Evolutionary conservation across 2,329 filamentous ascomycete species (phyloP).

Genomic region (Ambrosiella cleistominuta): DNA sequence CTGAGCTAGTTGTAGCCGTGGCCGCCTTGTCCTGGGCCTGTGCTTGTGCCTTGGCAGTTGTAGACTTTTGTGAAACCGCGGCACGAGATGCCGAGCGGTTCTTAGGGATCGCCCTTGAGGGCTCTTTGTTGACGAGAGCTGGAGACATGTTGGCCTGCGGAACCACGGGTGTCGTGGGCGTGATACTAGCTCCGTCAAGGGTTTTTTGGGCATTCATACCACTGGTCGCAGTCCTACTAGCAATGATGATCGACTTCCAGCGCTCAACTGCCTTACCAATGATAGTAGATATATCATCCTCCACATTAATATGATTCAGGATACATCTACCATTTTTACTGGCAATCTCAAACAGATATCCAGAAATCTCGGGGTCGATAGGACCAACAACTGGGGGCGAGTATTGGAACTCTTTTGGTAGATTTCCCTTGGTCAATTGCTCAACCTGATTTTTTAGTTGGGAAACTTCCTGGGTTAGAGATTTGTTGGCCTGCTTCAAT

Average conservation of each 20-base stretch:
- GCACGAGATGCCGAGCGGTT: constrained; percentile 22
- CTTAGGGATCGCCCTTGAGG: constrained; percentile 15
- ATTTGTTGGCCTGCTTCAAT: constrained; percentile 32
- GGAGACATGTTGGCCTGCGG: constrained; percentile 16
- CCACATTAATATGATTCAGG: constrained; percentile 19
- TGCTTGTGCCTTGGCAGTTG: constrained; percentile 14
- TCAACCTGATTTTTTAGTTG: constrained; percentile 38
- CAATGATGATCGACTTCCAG: constrained; percentile 44
- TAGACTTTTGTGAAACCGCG: constrained; percentile 19
- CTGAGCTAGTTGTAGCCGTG: constrained; percentile 16
- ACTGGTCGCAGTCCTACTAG: constrained; percentile 25
- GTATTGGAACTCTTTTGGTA: constrained; percentile 33
- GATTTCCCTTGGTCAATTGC: constrained; percentile 24
- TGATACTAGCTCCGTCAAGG: constrained; percentile 23
- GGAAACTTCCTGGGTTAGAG: constrained; percentile 36
- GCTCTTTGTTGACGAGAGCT: background rate
- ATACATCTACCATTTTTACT: constrained; percentile 18
- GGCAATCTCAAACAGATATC: constrained; percentile 29
- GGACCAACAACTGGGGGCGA: constrained; percentile 33
- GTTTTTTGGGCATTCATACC: constrained; percentile 34
- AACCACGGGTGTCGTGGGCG: constrained; percentile 13
- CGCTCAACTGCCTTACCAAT: constrained; percentile 39
- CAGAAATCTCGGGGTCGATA: constrained; percentile 31
- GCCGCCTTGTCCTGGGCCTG: constrained; percentile 17
- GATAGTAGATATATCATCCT: constrained; percentile 34